Base-by-base conservation (phyloP, 1,139 yeast genomes). In the Schwanniomyces etchellsii region DNA sequence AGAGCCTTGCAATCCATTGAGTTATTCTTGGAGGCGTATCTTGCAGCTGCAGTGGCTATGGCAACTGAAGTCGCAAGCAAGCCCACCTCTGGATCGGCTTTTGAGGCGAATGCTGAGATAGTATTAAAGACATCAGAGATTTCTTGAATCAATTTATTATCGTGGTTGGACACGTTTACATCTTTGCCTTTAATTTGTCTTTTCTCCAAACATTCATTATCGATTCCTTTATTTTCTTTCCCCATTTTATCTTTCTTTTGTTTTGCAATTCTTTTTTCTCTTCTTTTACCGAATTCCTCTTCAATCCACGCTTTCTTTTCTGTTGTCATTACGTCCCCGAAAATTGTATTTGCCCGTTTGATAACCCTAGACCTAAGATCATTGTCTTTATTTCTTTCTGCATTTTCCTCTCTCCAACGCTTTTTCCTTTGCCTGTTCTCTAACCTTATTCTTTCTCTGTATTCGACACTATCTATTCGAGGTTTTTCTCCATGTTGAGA, bases 381-480 rank as follows among this genome's bases (percentile, higher is more conserved):
- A 44, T 84, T 82, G 50, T 86, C 96, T 57, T 85, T 81, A 51
- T 89, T 89, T 40, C 93, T 69, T 39, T 81, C 82, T 11, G 74
- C 72, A 50, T 89, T 88, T 22, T 77, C 80, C 38, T 79, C 91
- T 48, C 97, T 74, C 97, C 97, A 91, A 43, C 77, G 75, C 59
- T 88, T 81, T 59, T 91, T 91, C 24, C 97, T 69, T 39, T 83
- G 91, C 30, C 95, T 68, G 45, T 88, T 88, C 34, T 81, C 94
- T 16, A 74, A 51, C 26, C 85, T 60, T 6, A 76, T 64, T 39
- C 77, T 69, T 41, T 83, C 93, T 37, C 72, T 74, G 32, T 57
- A 48, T 33, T 64, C 71, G 7, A 57, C 52, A 3, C 59, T 45
- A 28, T 60, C 63, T 4, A 47, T 37, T 20, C 50, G 55, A 0